Conservation (phyloP, 345 rosid genomes). For the Arabidopsis thaliana region DNA sequence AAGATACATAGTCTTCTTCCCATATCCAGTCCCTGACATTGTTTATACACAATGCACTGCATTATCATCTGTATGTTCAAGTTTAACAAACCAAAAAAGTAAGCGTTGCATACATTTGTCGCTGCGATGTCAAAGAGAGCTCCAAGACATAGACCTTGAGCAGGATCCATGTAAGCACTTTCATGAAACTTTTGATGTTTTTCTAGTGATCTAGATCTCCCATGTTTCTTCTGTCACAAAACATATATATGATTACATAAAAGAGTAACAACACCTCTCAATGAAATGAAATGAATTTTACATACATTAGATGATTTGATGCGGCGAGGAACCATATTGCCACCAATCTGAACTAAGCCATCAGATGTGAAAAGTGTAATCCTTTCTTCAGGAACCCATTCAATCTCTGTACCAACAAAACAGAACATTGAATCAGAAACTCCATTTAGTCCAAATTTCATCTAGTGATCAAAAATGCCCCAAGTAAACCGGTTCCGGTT, state of each 20-base stretch:
- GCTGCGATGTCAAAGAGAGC: slow-evolving; percentile 94
- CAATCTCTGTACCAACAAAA: slow-evolving; percentile 37
- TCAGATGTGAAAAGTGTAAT: slow-evolving; percentile 84
- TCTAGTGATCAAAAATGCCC: not conserved
- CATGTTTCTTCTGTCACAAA: slow-evolving; percentile 63
- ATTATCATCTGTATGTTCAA: not conserved
- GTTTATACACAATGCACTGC: not conserved
- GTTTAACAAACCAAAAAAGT: not conserved
- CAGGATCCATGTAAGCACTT: slow-evolving; percentile 89
- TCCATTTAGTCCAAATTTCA: not conserved
- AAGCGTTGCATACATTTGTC: slow-evolving; percentile 65
- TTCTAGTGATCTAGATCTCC: slow-evolving; percentile 52
- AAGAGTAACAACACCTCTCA: not conserved
- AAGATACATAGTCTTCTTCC: slow-evolving; percentile 93
- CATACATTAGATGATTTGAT: slow-evolving; percentile 63
- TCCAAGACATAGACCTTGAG: slow-evolving; percentile 82
- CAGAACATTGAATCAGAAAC: not conserved
- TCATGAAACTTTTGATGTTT: slow-evolving; percentile 73
- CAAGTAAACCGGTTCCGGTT: not conserved
- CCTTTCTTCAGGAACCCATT: slow-evolving; percentile 89
- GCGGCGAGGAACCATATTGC: slow-evolving; percentile 79
- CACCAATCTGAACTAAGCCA: slow-evolving; percentile 90
- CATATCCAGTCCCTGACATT: slow-evolving; percentile 79
- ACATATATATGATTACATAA: not conserved
- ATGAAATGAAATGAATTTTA: not conserved